Evolutionary conservation across 352 stramenopile species (phyloP), one percentile per base, ranked within the genome.

Genomic region (Poterioochromonas sp.): DNA sequence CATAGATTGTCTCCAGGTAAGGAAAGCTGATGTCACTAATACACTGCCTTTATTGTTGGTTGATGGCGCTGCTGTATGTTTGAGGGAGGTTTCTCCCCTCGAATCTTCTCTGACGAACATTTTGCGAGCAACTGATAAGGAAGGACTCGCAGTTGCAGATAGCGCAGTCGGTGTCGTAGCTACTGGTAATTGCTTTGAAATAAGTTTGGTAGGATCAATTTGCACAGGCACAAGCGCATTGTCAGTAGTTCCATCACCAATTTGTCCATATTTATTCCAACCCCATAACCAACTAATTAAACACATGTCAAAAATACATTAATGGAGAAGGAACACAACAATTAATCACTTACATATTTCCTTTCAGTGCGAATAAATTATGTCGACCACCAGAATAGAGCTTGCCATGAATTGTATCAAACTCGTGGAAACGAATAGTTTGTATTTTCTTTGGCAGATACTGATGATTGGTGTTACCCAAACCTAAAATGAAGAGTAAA

Each of bases 241-340:
- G 39, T 74, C 65, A 15, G 15, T 39, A 20, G 5, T 2, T 18
- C 65, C 65, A 54, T 54, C 18, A n/a, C 65, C 65, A 53, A 74
- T 54, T 37, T 74, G 65, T 26, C 65, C 65, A 54, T 37, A 74
- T n/a, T 74, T 74, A 39, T 74, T 74, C 37, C 65, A 58, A 20
- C 65, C 65, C 65, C 65, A 74, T 22, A 35, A 8, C 65, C 65
- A 74, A 5, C 51, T 62, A 62, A 32, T 32, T 32, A 22, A 12
- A n/a, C 12, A 32, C 51, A 62, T 34, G 29, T 32, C 51, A 22
- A 32, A 62, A 22, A 34, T 29, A 62, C 8, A 2, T 5, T 62
- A 8, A 62, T 62, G 29, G 29, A 29, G 2, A 8, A 62, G 8
- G 51, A 12, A 62, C 26, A 29, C 12, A 32, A 62, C 12, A 18